Conservation (phyloP, 2,329 filamentous ascomycete genomes). For the Pseudogymnoascus sp. region DNA sequence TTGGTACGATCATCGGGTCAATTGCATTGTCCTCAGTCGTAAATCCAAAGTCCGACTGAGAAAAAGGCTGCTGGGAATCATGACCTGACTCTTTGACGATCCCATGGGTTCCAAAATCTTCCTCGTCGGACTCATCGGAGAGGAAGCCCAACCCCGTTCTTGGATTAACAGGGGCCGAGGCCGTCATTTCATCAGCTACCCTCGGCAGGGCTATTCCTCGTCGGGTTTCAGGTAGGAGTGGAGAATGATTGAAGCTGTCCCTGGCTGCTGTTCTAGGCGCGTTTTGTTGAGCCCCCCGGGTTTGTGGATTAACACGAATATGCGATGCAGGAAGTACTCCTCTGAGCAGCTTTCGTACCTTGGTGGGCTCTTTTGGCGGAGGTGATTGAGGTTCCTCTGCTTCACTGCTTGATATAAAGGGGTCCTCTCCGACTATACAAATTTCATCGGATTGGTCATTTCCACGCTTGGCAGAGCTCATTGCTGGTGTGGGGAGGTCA, state of each 20-base stretch:
- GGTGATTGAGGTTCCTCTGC: neutral
- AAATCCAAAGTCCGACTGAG: conserved; percentile 17
- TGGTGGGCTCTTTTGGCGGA: neutral
- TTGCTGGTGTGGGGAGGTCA: conserved; percentile 25
- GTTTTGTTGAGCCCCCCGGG: conserved; percentile 20
- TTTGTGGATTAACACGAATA: conserved; percentile 51
- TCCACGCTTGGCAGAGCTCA: conserved; percentile 20
- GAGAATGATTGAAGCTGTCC: conserved; percentile 16
- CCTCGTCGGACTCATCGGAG: conserved; percentile 23
- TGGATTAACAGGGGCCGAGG: neutral
- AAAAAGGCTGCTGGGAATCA: conserved; percentile 16
- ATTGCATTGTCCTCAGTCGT: conserved; percentile 28
- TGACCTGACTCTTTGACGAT: conserved; percentile 14
- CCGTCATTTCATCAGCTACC: neutral
- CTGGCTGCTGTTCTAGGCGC: conserved; percentile 4
- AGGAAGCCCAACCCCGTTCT: conserved; percentile 15
- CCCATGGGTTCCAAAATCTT: conserved; percentile 12
- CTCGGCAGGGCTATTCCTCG: conserved; percentile 27
- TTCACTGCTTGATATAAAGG: neutral
- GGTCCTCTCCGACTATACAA: neutral
- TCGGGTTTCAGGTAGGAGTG: conserved; percentile 16
- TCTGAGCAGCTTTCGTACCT: conserved; percentile 36
- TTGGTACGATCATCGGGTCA: conserved; percentile 29
- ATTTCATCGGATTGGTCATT: neutral
- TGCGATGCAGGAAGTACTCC: conserved; percentile 63